phyloP scores from a whole-genome alignment of 495 filamentous ascomycete genomes.

The Bryoglossum gracile region DNA sequence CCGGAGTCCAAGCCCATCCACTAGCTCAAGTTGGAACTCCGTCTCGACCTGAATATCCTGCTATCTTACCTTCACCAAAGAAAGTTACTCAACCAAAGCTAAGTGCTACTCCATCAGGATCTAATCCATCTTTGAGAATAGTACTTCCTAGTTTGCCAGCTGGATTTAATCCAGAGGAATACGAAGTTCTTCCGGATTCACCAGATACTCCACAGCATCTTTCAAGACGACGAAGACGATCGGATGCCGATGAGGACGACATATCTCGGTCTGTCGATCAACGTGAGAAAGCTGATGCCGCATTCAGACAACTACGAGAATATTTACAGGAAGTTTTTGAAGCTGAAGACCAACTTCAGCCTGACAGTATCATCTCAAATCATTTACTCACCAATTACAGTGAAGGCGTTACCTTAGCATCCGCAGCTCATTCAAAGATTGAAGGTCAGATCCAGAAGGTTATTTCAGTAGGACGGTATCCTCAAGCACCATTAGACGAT shows the following conservation, averaged over 20 bases:
- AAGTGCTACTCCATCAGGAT: not conserved
- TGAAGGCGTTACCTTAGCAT: conserved; percentile 42
- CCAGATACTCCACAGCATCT: conserved; percentile 22
- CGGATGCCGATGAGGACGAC: conserved; percentile 35
- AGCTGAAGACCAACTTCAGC: conserved; percentile 61
- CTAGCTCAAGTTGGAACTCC: not conserved
- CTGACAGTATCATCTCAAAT: conserved; percentile 38
- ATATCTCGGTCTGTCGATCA: conserved; percentile 54
- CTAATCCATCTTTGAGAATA: conserved; percentile 12
- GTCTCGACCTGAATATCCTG: not conserved
- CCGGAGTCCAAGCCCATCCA: not conserved
- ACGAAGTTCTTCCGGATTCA: conserved; percentile 20
- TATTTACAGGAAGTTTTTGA: conserved; percentile 69
- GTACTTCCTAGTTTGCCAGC: conserved; percentile 17
- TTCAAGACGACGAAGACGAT: conserved; percentile 26
- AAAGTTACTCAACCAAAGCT: not conserved
- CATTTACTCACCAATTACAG: conserved; percentile 29
- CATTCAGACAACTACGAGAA: conserved; percentile 57
- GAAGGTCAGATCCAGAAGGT: conserved; percentile 67
- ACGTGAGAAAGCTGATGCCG: conserved; percentile 69
- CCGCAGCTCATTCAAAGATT: conserved; percentile 56
- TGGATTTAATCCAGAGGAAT: conserved; percentile 18
- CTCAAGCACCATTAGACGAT: conserved; percentile 64
- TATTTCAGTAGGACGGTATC: conserved; percentile 56
- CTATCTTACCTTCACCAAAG: not conserved